Percentiles rank a stretch among this genome's conserved stretches.
These are phyloP conservation scores for Thelonectria discophora DNA, from an alignment of 2,329 filamentous ascomycete species.

Conservation along the genomic window DNA sequence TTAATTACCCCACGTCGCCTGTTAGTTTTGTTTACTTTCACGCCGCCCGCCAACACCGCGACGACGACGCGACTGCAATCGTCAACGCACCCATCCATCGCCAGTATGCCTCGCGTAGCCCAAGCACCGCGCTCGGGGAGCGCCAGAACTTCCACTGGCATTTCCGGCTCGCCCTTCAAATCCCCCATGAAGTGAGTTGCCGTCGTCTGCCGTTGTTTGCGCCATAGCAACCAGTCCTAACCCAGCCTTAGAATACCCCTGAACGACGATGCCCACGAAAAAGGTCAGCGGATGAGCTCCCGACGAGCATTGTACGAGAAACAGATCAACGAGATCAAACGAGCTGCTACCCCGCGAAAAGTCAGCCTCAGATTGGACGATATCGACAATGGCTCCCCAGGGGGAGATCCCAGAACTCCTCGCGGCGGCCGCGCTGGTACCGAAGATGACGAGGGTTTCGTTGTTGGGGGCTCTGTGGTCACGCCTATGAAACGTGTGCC, in stretches of 20 bases:
- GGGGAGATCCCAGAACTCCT: constrained; percentile 65
- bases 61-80: constrained; percentile 38
- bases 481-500: constrained; percentile 97
- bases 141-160: constrained; percentile 57
- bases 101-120: constrained; percentile 66
- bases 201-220: constrained; percentile 36
- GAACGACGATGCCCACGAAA: constrained; percentile 94
- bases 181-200: constrained; percentile 64
- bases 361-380: constrained; percentile 67
- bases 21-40: constrained; percentile 46
- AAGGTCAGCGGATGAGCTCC: constrained; percentile 85
- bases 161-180: constrained; percentile 63
- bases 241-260: constrained; percentile 77
- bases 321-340: constrained; percentile 90
- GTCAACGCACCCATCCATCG: constrained; percentile 25
- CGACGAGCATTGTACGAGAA: constrained; percentile 88
- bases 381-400: constrained; percentile 64
- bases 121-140: constrained; percentile 61
- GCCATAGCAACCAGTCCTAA: constrained; percentile 27
- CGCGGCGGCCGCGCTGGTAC: constrained; percentile 47
- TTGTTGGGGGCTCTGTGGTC: constrained; percentile 77
- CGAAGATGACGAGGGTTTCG: constrained; percentile 66
- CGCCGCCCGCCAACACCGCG: constrained; percentile 38
- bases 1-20: constrained; percentile 21
- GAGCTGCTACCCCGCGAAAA: constrained; percentile 73